Evolutionary conservation across 371 early-diverging fungal genomes (phyloP), one percentile per base, ranked within the genome.

Genomic region (Paramicrosporidium saccamoebae): DNA sequence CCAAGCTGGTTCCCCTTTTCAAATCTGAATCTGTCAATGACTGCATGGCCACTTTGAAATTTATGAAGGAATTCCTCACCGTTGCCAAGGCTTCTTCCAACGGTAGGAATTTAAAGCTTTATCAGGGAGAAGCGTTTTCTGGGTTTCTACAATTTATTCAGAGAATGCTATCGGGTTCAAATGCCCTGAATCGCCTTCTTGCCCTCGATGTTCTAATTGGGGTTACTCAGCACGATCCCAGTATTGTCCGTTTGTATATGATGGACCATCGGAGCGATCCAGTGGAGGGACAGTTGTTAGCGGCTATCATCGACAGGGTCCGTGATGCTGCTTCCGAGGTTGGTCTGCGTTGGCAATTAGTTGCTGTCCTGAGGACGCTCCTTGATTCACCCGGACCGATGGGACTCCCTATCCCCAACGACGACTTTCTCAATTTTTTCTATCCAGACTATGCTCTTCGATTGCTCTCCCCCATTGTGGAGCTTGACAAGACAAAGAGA

Each of bases 171-270:
- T 41, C 33, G 5, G 46, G 55, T 12, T 19, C 35, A 0, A 52
- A 61, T 21, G 31, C 32, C 22, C 25, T 31, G 5, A 37, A 67
- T 7, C 61, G 61, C 26, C 35, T 44, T 14, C 55, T 58, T 5
- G 55, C 54, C 14, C 42, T 60, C 7, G 63, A 72, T 12, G 53
- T 77, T 12, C 37, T 78, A 20, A 31, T 50, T n/a, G 42, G 55
- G 0, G 50, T 75, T 2, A 43, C 74, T 18, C 75, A 81, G 21
- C 58, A 65, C 24, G 72, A 77, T 28, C 56, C 69, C 5, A 42
- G 52, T 7, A 33, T 71, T 5, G 54, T 78, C 1, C 49, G 84
- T 9, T 46, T 56, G 1, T 50, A 59, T 22, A 55, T 61, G 14
- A 25, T 71, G 5, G 54, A 48, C 12, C 71, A 77, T 27, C 30